A percentile compares a stretch with the other conserved stretches of the same genome.
These are phyloP conservation scores for Uromyces viciae-fabae DNA, from an alignment of 1,284 basidiomycete species.

Conservation along the genomic window DNA sequence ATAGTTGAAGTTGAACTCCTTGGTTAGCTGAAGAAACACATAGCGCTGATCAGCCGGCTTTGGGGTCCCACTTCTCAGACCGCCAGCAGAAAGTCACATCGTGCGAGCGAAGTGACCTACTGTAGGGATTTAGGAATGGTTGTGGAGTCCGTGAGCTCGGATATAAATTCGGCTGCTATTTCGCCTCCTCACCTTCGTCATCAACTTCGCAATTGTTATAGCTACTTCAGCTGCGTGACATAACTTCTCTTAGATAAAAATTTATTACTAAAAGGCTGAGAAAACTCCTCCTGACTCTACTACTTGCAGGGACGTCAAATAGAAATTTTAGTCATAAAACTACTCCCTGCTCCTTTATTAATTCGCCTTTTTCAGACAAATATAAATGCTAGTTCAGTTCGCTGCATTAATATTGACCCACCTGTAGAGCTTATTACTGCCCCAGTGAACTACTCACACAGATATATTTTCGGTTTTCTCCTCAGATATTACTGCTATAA, in stretches of 20 bases:
- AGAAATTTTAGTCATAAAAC: constrained; percentile 10
- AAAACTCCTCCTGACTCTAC: constrained; percentile 31
- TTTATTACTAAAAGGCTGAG: not conserved
- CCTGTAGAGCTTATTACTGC: not conserved
- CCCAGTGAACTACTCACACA: too few species aligned
- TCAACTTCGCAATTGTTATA: not conserved
- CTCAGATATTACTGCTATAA: not conserved
- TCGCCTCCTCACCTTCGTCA: constrained; percentile 5
- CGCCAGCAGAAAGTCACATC: not conserved
- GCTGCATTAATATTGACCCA: not conserved
- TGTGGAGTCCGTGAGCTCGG: not conserved
- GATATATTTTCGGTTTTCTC: constrained; percentile 5
- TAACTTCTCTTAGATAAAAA: not conserved
- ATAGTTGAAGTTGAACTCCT: too few species aligned
- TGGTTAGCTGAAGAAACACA: too few species aligned
- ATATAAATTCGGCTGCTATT: constrained; percentile 11
- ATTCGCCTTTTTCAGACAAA: not conserved
- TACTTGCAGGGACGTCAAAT: constrained; percentile 22
- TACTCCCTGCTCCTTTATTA: constrained; percentile 29
- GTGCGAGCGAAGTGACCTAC: not conserved
- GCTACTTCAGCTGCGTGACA: not conserved
- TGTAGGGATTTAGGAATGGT: not conserved
- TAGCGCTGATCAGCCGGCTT: too few species aligned
- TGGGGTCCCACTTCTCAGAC: constrained; percentile 13
- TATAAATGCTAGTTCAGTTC: not conserved